These are phyloP conservation scores for Chaetomidium leptoderma DNA, from an alignment of 495 filamentous ascomycete species.

Conservation along the genomic window DNA sequence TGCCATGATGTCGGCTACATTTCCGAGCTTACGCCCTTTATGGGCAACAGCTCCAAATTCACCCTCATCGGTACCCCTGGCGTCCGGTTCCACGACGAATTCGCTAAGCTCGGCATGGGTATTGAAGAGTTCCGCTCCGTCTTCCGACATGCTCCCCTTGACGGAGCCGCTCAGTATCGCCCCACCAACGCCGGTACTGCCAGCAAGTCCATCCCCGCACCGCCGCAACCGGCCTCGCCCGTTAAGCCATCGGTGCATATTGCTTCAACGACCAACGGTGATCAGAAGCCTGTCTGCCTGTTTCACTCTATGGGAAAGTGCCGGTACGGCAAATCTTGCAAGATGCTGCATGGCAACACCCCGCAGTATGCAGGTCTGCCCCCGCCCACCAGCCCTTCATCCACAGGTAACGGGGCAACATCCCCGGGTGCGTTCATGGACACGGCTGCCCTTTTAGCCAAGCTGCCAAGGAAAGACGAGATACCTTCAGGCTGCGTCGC, in stretches of 20 bases:
- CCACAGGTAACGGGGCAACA: background rate
- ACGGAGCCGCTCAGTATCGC: background rate
- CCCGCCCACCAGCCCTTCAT: background rate
- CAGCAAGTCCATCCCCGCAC: background rate
- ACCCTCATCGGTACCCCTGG: slow-evolving; percentile 48
- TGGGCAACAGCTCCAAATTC: slow-evolving; percentile 39
- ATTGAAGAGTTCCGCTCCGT: slow-evolving; percentile 44
- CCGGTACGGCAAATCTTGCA: slow-evolving; percentile 15
- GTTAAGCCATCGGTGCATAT: background rate
- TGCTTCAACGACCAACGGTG: background rate
- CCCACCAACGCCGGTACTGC: background rate
- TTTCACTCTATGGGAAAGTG: slow-evolving; percentile 10
- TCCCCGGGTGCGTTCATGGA: too few relatives aligned
- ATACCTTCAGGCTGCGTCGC: slow-evolving; percentile 1
- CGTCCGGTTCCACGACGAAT: slow-evolving; percentile 29
- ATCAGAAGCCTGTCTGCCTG: background rate
- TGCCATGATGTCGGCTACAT: slow-evolving; percentile 61
- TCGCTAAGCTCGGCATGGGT: slow-evolving; percentile 32
- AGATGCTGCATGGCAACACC: background rate
- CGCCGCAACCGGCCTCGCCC: background rate
- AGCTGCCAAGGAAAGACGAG: background rate
- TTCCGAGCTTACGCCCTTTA: slow-evolving; percentile 50
- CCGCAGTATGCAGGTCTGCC: background rate
- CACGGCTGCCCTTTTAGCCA: too few relatives aligned
- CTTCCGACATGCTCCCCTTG: slow-evolving; percentile 39